Conservation (phyloP, 805 yeast species). For the Wickerhamiella alocasiicola region DNA sequence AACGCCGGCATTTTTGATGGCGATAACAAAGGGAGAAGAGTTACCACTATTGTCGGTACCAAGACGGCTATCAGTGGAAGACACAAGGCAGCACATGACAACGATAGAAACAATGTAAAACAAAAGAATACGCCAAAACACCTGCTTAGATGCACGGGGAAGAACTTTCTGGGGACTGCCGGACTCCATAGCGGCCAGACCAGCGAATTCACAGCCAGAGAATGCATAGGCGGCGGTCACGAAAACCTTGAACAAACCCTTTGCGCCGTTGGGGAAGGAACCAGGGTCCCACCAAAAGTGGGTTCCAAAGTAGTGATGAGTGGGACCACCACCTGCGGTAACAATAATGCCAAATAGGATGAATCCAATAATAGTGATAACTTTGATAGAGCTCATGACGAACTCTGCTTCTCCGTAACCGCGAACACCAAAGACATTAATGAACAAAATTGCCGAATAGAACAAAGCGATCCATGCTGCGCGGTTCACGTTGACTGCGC, state of each 20-base stretch:
- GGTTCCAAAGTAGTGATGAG: constrained; percentile 39
- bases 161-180: constrained; percentile 51
- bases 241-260: constrained; percentile 61
- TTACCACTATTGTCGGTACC: constrained; percentile 44
- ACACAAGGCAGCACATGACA: constrained; percentile 57
- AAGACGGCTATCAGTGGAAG: constrained; percentile 41
- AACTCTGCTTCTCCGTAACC: constrained; percentile 67
- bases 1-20: constrained; percentile 55
- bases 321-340: constrained; percentile 41
- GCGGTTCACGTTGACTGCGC: constrained; percentile 32
- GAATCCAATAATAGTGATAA: constrained; percentile 49
- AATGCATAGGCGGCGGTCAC: constrained; percentile 69
- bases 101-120: constrained; percentile 53
- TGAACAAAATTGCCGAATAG: constrained; percentile 34
- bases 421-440: constrained; percentile 43
- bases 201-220: constrained; percentile 62
- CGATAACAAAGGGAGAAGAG: constrained; percentile 66
- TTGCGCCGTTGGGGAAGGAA: constrained; percentile 52
- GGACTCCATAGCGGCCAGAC: constrained; percentile 68
- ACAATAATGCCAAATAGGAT: constrained; percentile 45
- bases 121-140: constrained; percentile 65
- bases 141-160: constrained; percentile 68
- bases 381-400: constrained; percentile 44
- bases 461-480: constrained; percentile 49
- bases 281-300: constrained; percentile 52